Conservation (phyloP, 2,329 filamentous ascomycete species). For the Lizonia empirigonia region DNA sequence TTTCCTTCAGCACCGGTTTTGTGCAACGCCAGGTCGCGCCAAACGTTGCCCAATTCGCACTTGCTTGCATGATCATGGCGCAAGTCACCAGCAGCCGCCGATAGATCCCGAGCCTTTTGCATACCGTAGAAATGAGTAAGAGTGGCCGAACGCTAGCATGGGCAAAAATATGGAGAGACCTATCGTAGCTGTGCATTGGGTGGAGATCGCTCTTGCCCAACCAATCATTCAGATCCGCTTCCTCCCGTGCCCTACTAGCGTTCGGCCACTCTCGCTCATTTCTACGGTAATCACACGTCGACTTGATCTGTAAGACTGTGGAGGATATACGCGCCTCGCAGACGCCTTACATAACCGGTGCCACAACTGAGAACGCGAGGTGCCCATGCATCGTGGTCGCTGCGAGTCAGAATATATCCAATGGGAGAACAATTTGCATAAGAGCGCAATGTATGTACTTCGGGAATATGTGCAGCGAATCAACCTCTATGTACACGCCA, state of each 20-base stretch:
- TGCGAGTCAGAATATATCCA: neutral
- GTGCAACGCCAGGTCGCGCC: constrained; percentile 4
- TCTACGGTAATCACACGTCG: neutral
- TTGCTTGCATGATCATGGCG: constrained; percentile 1
- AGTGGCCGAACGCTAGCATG: no score
- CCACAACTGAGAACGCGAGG: neutral
- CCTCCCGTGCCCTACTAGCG: no score
- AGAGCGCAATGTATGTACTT: neutral
- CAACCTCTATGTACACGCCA: neutral
- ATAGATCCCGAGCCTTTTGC: neutral
- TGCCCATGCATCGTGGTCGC: neutral
- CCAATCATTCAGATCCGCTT: no score
- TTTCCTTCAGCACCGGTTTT: constrained; percentile 1
- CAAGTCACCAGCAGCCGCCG: neutral
- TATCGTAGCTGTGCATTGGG: no score
- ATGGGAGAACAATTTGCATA: neutral
- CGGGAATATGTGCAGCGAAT: constrained; percentile 1
- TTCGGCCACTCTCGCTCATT: no score
- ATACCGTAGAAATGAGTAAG: no score
- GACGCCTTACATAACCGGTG: constrained; percentile 8
- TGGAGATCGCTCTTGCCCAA: no score
- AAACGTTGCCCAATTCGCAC: neutral
- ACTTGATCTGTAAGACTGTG: neutral
- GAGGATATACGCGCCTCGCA: constrained; percentile 16
- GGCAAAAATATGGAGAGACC: no score